These are phyloP conservation scores for Penicillium griseofulvum DNA, from an alignment of 2,329 filamentous ascomycete genomes.

Conservation along the genomic window DNA sequence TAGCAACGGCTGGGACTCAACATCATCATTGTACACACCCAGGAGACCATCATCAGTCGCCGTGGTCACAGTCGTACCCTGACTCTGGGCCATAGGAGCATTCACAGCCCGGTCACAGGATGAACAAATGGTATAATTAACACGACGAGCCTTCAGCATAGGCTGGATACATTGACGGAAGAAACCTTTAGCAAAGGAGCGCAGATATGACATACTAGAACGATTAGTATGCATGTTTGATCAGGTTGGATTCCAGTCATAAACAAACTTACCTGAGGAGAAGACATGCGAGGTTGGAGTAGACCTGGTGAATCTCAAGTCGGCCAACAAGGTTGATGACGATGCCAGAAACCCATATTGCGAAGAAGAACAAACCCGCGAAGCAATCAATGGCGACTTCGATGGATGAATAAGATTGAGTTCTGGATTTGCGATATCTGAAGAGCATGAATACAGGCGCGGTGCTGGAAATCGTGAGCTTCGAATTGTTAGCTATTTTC, in stretches of 20 bases:
- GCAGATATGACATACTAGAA: background rate
- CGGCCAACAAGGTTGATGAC: background rate
- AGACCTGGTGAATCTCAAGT: background rate
- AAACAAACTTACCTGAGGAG: background rate
- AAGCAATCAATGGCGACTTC: background rate
- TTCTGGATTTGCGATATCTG: background rate
- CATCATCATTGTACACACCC: background rate
- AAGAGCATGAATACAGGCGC: background rate
- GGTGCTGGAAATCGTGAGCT: background rate
- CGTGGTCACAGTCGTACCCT: background rate
- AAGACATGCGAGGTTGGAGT: constrained; percentile 2
- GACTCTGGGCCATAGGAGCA: background rate
- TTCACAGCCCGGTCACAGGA: background rate
- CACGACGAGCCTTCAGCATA: background rate
- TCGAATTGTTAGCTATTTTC: background rate
- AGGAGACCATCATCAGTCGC: background rate
- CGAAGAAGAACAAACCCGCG: background rate
- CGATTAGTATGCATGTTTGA: background rate
- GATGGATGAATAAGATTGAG: background rate
- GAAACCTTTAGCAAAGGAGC: background rate
- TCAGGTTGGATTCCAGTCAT: too few relatives aligned
- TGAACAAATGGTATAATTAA: background rate
- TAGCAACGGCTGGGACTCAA: background rate
- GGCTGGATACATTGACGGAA: background rate
- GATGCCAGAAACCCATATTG: background rate